Percentiles rank a stretch among this genome's conserved stretches.
Evolutionary conservation across 192 early-diverging fungal genomes (phyloP).

Genomic region (Backusella australiensis): DNA sequence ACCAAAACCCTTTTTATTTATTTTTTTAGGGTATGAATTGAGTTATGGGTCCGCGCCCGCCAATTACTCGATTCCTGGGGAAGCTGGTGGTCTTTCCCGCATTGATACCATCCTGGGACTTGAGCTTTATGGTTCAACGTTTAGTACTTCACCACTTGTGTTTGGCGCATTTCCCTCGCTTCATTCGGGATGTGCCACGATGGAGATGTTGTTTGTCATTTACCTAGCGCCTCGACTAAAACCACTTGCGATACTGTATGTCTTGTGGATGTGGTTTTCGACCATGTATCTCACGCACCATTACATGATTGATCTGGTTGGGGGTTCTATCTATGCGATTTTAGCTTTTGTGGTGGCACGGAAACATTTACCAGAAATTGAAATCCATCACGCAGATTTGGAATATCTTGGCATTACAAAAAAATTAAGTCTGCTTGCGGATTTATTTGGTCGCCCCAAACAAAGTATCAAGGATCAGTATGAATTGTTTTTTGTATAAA

Average conservation of each 20-base stretch:
- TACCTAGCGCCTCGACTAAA: constrained; percentile 41
- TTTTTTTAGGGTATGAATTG: constrained; percentile 59
- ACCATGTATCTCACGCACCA: constrained; percentile 75
- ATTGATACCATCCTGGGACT: constrained; percentile 65
- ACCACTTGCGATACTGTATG: constrained; percentile 47
- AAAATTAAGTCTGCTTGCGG: background rate
- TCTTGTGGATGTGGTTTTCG: constrained; percentile 73
- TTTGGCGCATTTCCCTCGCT: constrained; percentile 76
- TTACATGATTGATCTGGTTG: constrained; percentile 69
- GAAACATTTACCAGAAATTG: constrained; percentile 41
- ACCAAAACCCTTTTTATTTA: background rate
- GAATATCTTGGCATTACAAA: constrained; percentile 29
- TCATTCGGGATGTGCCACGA: constrained; percentile 66
- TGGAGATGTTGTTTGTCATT: constrained; percentile 59
- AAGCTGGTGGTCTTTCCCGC: constrained; percentile 61
- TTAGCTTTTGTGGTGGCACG: constrained; percentile 51
- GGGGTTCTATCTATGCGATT: constrained; percentile 62
- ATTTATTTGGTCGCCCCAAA: background rate
- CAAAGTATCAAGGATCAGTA: constrained; percentile 1
- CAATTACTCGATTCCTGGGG: constrained; percentile 62
- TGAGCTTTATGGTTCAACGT: constrained; percentile 56
- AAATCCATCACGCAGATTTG: constrained; percentile 25
- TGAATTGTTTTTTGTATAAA: background rate
- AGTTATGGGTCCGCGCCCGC: constrained; percentile 60
- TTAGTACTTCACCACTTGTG: constrained; percentile 66